These are phyloP conservation scores for Tuber melanosporum DNA, from an alignment of 495 filamentous ascomycete genomes.

Conservation along the genomic window DNA sequence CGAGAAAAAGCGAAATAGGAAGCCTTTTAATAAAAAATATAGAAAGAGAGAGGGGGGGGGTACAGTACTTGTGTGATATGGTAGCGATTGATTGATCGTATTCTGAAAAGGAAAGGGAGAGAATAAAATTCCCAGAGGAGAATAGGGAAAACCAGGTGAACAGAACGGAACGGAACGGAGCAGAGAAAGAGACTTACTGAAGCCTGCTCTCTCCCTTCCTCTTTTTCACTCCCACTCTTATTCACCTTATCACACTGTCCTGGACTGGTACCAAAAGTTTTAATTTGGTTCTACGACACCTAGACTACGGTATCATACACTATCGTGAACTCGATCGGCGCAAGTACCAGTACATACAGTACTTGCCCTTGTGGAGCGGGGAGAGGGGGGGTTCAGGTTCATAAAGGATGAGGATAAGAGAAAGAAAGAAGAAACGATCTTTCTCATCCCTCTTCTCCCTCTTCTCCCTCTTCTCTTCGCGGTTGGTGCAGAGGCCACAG, in stretches of 20 bases:
- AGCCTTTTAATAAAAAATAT: no score
- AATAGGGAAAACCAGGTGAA: conserved; percentile 26
- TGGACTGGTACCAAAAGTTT: neutral
- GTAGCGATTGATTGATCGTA: neutral
- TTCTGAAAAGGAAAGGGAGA: neutral
- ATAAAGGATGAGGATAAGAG: neutral
- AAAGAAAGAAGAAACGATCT: neutral
- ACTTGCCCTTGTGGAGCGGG: neutral
- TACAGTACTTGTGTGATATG: neutral
- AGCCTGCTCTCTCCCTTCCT: neutral
- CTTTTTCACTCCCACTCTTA: neutral
- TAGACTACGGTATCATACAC: neutral
- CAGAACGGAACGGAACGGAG: conserved; percentile 15
- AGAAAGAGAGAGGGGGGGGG: neutral
- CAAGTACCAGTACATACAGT: neutral
- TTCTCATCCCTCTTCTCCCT: neutral
- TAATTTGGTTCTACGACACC: neutral
- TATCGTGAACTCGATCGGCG: neutral
- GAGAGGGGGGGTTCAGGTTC: neutral
- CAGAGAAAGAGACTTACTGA: neutral
- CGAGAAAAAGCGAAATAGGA: neutral
- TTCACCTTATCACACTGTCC: neutral
- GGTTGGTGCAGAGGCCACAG: neutral
- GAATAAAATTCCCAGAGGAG: conserved; percentile 7
- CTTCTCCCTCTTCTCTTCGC: neutral